Evolutionary conservation across 495 filamentous ascomycete species (phyloP), one percentile per base, ranked within the genome.

Genomic region (Podospora appendiculata): DNA sequence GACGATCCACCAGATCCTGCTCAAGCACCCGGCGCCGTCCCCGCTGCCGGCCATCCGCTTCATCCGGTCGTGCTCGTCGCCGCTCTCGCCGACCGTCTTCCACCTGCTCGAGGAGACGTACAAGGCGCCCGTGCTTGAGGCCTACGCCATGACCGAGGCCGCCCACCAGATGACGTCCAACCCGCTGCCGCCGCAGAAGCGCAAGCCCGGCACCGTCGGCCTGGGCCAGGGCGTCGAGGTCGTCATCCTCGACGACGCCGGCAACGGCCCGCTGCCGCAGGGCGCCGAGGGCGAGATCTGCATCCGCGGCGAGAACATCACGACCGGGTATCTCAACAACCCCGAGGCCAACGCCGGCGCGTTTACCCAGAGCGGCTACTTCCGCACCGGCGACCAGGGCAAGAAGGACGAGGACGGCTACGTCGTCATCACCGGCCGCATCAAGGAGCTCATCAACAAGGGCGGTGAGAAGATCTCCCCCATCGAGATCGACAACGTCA

Each of bases 141-240:
- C 88, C 11, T 94, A 94, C 66, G 89, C 89, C 52, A 94, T 94
- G 89, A 94, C 89, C 32, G 89, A 94, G 69, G 89, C 86, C 18
- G 84, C 89, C 9, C 89, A 92, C 67, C 89, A 92, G 62, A 91
- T 94, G 85, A 89, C 88, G 10, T 88, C 84, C 47, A 93, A 92
- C 72, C 88, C 88, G 17, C 77, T 92, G 0, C 87, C 88, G 0
- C 82, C 85, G 1, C 78, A 66, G 17, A 82, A 83, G 65, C 79
- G 88, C 50, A 79, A 82, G 64, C 89, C 89, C 0, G 89, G 89
- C 14, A 85, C 84, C 43, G 88, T 93, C 0, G 88, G 88, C 2
- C 57, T 90, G 12, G 86, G 86, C 10, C 86, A 90, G 66, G 88
- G 88, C 48, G 87, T 94, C 7, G 86, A 91, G 53, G 74, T 94